Percentiles rank a stretch among this genome's conserved stretches.
Conservation (phyloP, 2,329 filamentous ascomycete species). For the Lachnellula hyalina region DNA sequence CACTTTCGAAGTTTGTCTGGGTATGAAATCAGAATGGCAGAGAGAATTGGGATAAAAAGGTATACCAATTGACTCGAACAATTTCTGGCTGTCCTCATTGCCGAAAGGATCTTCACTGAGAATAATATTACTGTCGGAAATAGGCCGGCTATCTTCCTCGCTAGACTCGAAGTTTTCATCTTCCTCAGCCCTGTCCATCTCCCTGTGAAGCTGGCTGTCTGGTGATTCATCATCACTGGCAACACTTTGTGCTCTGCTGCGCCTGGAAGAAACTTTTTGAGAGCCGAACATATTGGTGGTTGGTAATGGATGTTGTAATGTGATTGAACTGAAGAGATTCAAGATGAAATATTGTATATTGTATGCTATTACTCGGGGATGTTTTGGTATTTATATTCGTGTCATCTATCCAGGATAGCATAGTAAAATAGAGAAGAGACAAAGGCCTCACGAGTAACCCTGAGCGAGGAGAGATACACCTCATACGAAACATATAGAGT, state of each 20-base stretch:
- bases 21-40: background rate
- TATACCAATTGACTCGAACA: constrained; percentile 34
- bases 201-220: background rate
- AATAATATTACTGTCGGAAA: background rate
- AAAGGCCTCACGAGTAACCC: no score
- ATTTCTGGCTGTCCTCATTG: constrained; percentile 30
- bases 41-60: background rate
- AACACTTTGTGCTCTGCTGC: background rate
- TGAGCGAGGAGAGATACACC: no score
- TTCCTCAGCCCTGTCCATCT: background rate
- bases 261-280: background rate
- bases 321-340: no score
- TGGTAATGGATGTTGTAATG: no score
- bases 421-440: no score
- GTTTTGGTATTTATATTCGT: no score
- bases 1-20: constrained; percentile 31
- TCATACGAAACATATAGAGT: no score
- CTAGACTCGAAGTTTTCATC: constrained; percentile 2
- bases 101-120: constrained; percentile 30
- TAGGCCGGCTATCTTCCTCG: background rate
- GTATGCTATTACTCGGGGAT: no score
- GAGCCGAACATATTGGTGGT: background rate
- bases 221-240: background rate
- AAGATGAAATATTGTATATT: no score
- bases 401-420: no score